Base-by-base conservation (phyloP, 768 basidiomycete species). In the Boletus subparvulus region DNA sequence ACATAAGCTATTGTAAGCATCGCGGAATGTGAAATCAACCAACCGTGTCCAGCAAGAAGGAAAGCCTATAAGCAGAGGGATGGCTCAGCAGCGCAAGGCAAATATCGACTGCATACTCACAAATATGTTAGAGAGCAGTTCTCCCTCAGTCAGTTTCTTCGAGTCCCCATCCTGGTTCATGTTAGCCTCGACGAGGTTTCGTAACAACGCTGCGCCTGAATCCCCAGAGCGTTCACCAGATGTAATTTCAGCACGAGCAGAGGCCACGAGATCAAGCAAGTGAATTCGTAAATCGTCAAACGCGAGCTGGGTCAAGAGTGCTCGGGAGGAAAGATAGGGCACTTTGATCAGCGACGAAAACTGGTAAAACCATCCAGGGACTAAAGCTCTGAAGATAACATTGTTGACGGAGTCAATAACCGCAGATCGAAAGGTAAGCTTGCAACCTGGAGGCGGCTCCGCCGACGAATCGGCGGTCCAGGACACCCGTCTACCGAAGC, bases 1-100 rank as follows among this genome's bases (percentile, higher is more conserved):
- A 35, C 11, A 33, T 70, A 21, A 69, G 37, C 26, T 17, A 37
- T 26, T 47, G 0, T 3, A 30, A 13, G 21, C 2, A 32, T 13
- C 3, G 8, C 30, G 44, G 21, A 41, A 36, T 10, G 17, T n/a
- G 17, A 33, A 4, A 9, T 49, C 17, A 19, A 44, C 69, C 7
- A 53, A 78, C 80, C 80, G 61, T 80, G 78, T 13, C 80, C 81
- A n/a, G 79, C 79, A 24, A 82, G 63, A 26, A 80, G 70, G 61
- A 81, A 82, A 4, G 65, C 62, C 81, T 82, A 37, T 11, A 41
- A 26, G 14, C 2, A 37, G 21, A 44, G 44, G 37, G 6, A 19
- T 50, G 9, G 30, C 1, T 40, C 17, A 50, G 46, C n/a, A 17
- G 3, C 3, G 26, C 6, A 14, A 33, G 19, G 33, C 24, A 19